These are phyloP conservation scores for Saccharomyces hybrid DNA, from an alignment of 1,139 yeast genomes.

Conservation along the genomic window DNA sequence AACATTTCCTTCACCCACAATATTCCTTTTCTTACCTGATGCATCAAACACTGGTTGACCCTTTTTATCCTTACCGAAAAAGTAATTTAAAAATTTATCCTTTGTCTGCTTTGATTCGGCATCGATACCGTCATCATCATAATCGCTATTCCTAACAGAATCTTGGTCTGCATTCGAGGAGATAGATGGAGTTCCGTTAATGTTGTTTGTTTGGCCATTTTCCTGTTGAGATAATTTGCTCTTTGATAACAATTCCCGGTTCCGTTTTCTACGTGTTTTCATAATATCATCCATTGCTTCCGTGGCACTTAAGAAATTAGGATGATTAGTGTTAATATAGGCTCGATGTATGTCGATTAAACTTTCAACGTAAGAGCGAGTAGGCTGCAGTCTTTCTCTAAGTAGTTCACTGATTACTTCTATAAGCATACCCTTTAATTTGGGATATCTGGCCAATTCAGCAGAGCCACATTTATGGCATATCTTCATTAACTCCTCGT, in stretches of 20 bases:
- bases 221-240: constrained; percentile 8
- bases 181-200: constrained; percentile 3
- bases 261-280: constrained; percentile 50
- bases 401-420: constrained; percentile 88
- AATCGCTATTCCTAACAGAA: constrained; percentile 6
- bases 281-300: constrained; percentile 88
- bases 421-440: constrained; percentile 75
- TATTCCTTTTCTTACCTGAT: neutral
- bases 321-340: constrained; percentile 94
- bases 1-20: neutral
- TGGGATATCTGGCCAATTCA: constrained; percentile 85
- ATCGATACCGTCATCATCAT: constrained; percentile 5
- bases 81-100: constrained; percentile 85
- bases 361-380: constrained; percentile 85
- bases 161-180: constrained; percentile 11
- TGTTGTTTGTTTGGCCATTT: constrained; percentile 5
- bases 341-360: constrained; percentile 90
- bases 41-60: neutral
- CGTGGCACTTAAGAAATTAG: constrained; percentile 93
- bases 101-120: constrained; percentile 31
- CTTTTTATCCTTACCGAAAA: constrained; percentile 74
- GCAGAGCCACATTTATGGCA: constrained; percentile 84
- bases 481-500: constrained; percentile 94
- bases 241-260: constrained; percentile 3
- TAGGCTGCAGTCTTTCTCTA: constrained; percentile 89